phyloP scores from a whole-genome alignment of 257 asterid species.

The Solanum paucissectum region DNA sequence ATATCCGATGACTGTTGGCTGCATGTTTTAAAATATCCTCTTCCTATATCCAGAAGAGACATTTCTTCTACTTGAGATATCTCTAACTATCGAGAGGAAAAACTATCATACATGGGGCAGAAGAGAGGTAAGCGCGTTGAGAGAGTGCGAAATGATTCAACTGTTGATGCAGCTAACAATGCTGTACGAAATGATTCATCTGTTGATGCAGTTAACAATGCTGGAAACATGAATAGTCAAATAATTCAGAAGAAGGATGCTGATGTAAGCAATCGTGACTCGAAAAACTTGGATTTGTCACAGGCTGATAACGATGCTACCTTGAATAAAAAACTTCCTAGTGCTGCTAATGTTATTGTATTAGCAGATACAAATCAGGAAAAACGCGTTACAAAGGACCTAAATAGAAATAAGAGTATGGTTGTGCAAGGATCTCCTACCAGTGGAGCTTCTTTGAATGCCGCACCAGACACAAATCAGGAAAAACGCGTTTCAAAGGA shows the following conservation, averaged over 20 bases:
- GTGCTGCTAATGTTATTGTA: neutral
- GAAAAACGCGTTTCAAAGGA: neutral
- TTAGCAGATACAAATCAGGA: neutral
- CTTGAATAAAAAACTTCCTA: neutral
- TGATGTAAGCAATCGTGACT: neutral
- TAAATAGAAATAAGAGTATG: neutral
- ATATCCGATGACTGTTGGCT: neutral
- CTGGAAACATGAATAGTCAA: neutral
- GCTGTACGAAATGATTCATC: neutral
- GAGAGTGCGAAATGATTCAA: neutral
- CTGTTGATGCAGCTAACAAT: neutral
- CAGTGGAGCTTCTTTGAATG: neutral
- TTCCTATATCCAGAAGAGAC: neutral
- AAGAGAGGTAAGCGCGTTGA: neutral
- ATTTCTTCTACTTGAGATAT: neutral
- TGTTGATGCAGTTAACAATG: neutral
- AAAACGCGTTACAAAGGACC: neutral
- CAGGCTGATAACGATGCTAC: neutral
- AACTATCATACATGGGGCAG: neutral
- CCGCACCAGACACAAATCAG: neutral
- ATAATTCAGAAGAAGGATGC: constrained; percentile 5
- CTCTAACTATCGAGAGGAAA: neutral
- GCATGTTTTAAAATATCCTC: neutral
- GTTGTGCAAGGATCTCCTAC: neutral
- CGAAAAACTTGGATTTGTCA: neutral